Evolutionary conservation across 768 basidiomycete genomes (phyloP).

Genomic region (Leucocoprinus sp.): DNA sequence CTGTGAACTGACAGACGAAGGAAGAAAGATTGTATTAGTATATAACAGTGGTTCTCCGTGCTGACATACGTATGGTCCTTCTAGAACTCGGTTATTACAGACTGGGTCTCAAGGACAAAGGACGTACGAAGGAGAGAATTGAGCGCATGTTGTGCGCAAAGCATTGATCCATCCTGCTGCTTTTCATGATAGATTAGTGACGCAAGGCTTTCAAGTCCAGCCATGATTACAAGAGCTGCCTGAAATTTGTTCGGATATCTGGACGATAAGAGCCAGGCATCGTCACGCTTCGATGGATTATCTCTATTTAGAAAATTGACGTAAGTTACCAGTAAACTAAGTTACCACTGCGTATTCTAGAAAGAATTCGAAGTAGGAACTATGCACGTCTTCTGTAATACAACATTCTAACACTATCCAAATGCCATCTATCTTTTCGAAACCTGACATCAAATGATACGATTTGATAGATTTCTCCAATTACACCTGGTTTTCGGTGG

Average conservation of each 20-base stretch:
- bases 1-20: slow-evolving; percentile 62
- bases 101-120: slow-evolving; percentile 3
- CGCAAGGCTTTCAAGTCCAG: slow-evolving; percentile 46
- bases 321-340: background rate
- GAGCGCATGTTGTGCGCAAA: slow-evolving; percentile 83
- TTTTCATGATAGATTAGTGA: slow-evolving; percentile 68
- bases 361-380: too few species aligned
- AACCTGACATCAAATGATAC: too few species aligned
- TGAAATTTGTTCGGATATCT: background rate
- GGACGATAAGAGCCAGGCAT: background rate
- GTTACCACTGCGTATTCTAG: too few species aligned
- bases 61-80: slow-evolving; percentile 35
- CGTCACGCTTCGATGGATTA: background rate
- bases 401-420: too few species aligned
- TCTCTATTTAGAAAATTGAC: background rate
- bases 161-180: slow-evolving; percentile 72
- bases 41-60: background rate
- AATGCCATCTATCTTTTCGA: too few species aligned
- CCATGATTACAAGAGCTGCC: slow-evolving; percentile 31
- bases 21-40: slow-evolving; percentile 7
- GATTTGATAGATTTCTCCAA: too few species aligned
- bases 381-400: too few species aligned
- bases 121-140: slow-evolving; percentile 71
- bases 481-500: too few species aligned
- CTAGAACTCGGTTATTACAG: slow-evolving; percentile 16